Conservation (phyloP, 2,329 filamentous ascomycete genomes). For the Colletotrichum sp. region DNA sequence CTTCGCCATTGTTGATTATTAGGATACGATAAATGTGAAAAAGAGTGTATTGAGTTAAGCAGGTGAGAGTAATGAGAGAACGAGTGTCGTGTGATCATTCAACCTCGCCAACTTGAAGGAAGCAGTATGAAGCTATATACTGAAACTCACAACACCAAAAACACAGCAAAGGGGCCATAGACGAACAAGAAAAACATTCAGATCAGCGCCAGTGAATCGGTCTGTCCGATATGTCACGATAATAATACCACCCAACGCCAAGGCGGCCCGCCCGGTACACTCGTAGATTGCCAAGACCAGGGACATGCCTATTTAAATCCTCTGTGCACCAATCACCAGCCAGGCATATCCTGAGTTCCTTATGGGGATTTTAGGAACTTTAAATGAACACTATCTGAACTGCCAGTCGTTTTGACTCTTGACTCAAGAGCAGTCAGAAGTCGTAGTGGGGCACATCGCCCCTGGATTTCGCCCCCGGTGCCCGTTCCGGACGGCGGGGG, state of each 20-base stretch:
- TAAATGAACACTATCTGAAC: neutral
- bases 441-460: neutral
- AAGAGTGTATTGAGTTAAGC: neutral
- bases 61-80: neutral
- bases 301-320: neutral
- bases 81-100: neutral
- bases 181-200: neutral
- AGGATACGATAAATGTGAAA: neutral
- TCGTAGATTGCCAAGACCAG: neutral
- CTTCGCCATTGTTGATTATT: neutral
- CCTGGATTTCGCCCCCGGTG: neutral
- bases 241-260: neutral
- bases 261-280: neutral
- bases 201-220: neutral
- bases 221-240: neutral
- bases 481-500: neutral
- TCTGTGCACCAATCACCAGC: neutral
- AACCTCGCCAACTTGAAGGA: fast-evolving
- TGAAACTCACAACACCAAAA: fast-evolving
- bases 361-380: neutral
- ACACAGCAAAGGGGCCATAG: neutral
- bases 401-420: neutral
- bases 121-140: neutral
- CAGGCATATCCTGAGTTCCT: neutral
- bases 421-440: neutral